phyloP scores from a whole-genome alignment of 2,329 filamentous ascomycete genomes.

The Beauveria scarabaeidicola region DNA sequence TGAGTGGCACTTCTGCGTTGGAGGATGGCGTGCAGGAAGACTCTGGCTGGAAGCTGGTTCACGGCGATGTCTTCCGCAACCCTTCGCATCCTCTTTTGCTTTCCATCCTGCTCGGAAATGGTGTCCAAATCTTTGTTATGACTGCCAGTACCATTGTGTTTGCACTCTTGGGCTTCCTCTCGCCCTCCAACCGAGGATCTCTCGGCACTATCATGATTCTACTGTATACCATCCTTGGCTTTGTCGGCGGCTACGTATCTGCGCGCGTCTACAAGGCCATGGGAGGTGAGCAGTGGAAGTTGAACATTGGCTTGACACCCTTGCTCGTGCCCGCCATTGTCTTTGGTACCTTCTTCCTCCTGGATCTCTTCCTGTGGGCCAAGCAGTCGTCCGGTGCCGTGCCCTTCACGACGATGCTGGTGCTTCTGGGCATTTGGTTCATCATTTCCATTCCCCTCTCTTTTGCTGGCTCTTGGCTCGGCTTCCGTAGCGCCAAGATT shows the following conservation, averaged over 20 bases:
- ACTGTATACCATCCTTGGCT: slow-evolving; percentile 86
- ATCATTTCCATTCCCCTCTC: slow-evolving; percentile 89
- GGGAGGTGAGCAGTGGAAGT: slow-evolving; percentile 86
- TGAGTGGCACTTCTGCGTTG: slow-evolving; percentile 67
- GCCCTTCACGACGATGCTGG: slow-evolving; percentile 93
- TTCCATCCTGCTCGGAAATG: slow-evolving; percentile 83
- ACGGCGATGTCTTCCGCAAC: slow-evolving; percentile 91
- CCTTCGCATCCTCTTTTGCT: slow-evolving; percentile 76
- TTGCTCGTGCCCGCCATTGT: slow-evolving; percentile 77
- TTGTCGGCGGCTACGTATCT: slow-evolving; percentile 84
- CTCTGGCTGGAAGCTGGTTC: slow-evolving; percentile 96
- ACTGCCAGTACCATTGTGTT: slow-evolving; percentile 89
- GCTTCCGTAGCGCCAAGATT: slow-evolving; percentile 66
- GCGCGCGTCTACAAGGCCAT: slow-evolving; percentile 91
- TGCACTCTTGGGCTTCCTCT: slow-evolving; percentile 87
- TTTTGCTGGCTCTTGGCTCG: slow-evolving; percentile 83
- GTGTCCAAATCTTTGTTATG: slow-evolving; percentile 96
- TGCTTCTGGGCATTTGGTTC: slow-evolving; percentile 92
- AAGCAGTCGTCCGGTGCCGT: slow-evolving; percentile 88
- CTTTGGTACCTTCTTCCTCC: slow-evolving; percentile 81
- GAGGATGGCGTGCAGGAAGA: slow-evolving; percentile 96
- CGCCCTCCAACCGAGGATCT: slow-evolving; percentile 89
- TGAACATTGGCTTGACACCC: slow-evolving; percentile 84
- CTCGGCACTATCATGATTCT: slow-evolving; percentile 89
- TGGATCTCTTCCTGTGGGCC: slow-evolving; percentile 94